Evolutionary conservation across 768 basidiomycete species (phyloP), one percentile per base, ranked within the genome.

Genomic region (Suillus clintonianus): DNA sequence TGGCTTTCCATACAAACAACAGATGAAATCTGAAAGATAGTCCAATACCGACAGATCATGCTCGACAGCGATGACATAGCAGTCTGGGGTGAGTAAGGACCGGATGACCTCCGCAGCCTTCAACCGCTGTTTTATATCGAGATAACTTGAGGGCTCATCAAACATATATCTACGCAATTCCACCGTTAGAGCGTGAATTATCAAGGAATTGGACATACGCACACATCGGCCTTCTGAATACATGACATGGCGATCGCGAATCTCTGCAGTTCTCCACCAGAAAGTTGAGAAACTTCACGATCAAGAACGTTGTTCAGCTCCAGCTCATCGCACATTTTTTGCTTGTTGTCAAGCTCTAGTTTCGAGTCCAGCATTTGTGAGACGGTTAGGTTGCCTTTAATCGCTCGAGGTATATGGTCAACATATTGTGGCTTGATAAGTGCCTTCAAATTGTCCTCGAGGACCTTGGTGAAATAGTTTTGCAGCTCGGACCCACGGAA

Each of bases 371-470:
- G 87, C 97, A 99, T 98, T 72, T 94, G 83, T 7, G 83, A 81
- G 32, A 99, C 96, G 3, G 90, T 90, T 83, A 93, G 85, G 55
- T 80, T 83, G 60, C 91, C 95, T 78, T 99, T 97, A 83, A 99
- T 93, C 45, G 95, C 94, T 48, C 90, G 87, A 5, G 97, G 97
- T 71, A 99, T 98, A 76, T 99, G 96, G 76, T 99, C 97, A 67
- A 99, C 97, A 75, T 99, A 99, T 86, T 99, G 97, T 1, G 97
- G 97, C 79, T 99, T 99, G 77, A 99, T 99, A 65, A 99, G 86
- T 1, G 97, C 96, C 81, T 98, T 99, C 74, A 99, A 82, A 73
- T 99, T 95, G 78, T 99, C 97, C 78, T 99, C 97, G 22, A 99
- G 84, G 7, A 99, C 95, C 78, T 99, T 99, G 58, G 97, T 99